A percentile compares a stretch with the other conserved stretches of the same genome.
phyloP scores from a whole-genome alignment of 75 land plant species.

The Pinus taeda region DNA sequence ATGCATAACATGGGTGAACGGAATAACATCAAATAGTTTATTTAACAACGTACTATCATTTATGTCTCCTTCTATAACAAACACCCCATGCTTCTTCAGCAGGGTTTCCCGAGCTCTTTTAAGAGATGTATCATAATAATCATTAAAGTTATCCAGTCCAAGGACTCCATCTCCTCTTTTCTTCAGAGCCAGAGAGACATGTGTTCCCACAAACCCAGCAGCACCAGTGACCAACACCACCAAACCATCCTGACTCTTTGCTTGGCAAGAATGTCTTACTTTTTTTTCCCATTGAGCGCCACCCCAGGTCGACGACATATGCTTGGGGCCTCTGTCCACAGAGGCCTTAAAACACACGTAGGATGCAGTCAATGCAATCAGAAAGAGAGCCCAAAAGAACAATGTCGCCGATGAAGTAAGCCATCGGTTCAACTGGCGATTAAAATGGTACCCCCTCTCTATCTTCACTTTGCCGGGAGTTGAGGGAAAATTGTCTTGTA shows the following conservation, averaged over 20 bases:
- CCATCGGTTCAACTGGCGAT: constrained; percentile 59
- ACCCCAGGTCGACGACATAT: constrained; percentile 29
- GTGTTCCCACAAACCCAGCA: constrained; percentile 88
- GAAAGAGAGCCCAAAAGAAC: constrained; percentile 33
- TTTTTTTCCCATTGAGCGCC: constrained; percentile 49
- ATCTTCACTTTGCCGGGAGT: constrained; percentile 75
- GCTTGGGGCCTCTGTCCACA: constrained; percentile 26
- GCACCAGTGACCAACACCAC: constrained; percentile 87
- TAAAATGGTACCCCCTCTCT: constrained; percentile 30
- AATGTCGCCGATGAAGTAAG: constrained; percentile 45
- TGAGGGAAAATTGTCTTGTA: constrained; percentile 42
- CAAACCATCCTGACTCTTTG: constrained; percentile 19
- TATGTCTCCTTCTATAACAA: constrained; percentile 77
- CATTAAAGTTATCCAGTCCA: constrained; percentile 86
- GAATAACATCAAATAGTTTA: constrained; percentile 62
- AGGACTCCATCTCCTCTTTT: constrained; percentile 86
- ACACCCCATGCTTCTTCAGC: constrained; percentile 53
- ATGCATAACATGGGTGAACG: constrained; percentile 84
- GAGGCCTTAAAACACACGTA: constrained; percentile 49
- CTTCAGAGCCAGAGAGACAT: constrained; percentile 62
- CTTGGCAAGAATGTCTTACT: constrained; percentile 39
- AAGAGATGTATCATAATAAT: constrained; percentile 67
- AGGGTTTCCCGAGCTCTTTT: constrained; percentile 60
- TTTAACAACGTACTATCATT: constrained; percentile 51
- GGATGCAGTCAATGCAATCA: constrained; percentile 56